phyloP scores from a whole-genome alignment of 805 yeast genomes.

The Yamadazyma takamatsuzukensis region DNA sequence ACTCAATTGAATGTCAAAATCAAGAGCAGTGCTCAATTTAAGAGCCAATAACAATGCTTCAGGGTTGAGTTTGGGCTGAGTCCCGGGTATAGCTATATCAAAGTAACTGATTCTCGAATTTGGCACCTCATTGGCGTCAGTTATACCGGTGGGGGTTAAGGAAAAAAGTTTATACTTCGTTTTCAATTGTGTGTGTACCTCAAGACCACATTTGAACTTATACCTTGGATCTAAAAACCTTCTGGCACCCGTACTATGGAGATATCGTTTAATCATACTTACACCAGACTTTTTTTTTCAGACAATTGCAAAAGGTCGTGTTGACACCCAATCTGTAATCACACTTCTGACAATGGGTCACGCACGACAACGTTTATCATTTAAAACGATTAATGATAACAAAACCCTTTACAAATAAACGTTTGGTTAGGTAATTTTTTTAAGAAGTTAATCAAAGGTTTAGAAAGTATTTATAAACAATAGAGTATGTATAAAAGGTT shows the following conservation, averaged over 20 bases:
- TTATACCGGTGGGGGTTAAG: slow-evolving; percentile 40
- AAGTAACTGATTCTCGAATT: slow-evolving; percentile 71
- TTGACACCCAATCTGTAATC: slow-evolving; percentile 2
- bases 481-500: no score
- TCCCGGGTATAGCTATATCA: slow-evolving; percentile 88
- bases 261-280: not conserved
- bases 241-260: no score
- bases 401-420: no score
- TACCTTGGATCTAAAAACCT: slow-evolving; percentile 8
- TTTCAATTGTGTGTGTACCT: slow-evolving; percentile 85
- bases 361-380: no score
- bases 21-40: slow-evolving; percentile 67
- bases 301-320: not conserved
- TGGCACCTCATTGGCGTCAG: slow-evolving; percentile 54
- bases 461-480: no score
- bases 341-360: no score
- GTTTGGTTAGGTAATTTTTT: no score
- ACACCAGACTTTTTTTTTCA: not conserved
- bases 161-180: slow-evolving; percentile 79
- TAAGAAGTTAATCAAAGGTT: no score
- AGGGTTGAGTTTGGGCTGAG: slow-evolving; percentile 78
- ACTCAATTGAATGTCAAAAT: slow-evolving; percentile 49
- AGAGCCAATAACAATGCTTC: slow-evolving; percentile 71
- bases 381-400: no score
- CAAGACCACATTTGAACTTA: slow-evolving; percentile 76